Conservation (phyloP, 352 stramenopile species). For the Globisporangium cystogenes region DNA sequence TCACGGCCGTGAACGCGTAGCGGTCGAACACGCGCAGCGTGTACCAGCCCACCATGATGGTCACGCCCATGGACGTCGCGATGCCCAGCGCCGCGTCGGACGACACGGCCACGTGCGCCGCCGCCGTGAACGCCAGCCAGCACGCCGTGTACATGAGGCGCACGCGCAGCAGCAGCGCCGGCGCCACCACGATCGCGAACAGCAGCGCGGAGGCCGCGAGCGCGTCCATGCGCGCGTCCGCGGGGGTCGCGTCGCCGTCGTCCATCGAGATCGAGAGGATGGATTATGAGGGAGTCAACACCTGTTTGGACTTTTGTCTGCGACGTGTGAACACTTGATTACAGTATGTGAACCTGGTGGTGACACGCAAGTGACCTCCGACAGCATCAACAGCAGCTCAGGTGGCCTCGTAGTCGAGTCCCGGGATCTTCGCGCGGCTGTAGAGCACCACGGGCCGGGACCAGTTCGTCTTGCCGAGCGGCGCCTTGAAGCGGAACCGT, state of each 20-base stretch:
- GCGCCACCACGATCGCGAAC: slow-evolving; percentile 52
- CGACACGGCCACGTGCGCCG: slow-evolving; percentile 35
- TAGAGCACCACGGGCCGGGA: slow-evolving; percentile 67
- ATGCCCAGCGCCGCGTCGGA: slow-evolving; percentile 64
- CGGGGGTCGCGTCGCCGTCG: neutral
- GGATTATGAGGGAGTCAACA: too few relatives aligned
- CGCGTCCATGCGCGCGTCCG: slow-evolving; percentile 32
- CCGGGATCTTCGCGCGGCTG: slow-evolving; percentile 42
- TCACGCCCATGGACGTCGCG: slow-evolving; percentile 75
- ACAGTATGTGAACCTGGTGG: neutral
- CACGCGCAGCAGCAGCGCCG: slow-evolving; percentile 43
- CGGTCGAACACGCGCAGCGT: slow-evolving; percentile 76
- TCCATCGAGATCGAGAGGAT: neutral
- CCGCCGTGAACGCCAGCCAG: slow-evolving; percentile 64
- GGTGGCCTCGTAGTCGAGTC: slow-evolving; percentile 25
- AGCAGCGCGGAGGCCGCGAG: slow-evolving; percentile 43
- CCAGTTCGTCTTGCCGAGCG: slow-evolving; percentile 81
- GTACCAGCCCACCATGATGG: slow-evolving; percentile 86
- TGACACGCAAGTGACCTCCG: too few relatives aligned
- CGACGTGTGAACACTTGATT: slow-evolving; percentile 5
- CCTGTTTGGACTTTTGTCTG: neutral
- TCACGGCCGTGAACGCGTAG: slow-evolving; percentile 62
- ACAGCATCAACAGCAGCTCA: too few relatives aligned
- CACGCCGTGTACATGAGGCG: slow-evolving; percentile 79
- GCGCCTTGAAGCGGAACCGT: slow-evolving; percentile 54